Evolutionary conservation across 371 early-diverging fungal genomes (phyloP).

Genomic region (Mortierella sp.): DNA sequence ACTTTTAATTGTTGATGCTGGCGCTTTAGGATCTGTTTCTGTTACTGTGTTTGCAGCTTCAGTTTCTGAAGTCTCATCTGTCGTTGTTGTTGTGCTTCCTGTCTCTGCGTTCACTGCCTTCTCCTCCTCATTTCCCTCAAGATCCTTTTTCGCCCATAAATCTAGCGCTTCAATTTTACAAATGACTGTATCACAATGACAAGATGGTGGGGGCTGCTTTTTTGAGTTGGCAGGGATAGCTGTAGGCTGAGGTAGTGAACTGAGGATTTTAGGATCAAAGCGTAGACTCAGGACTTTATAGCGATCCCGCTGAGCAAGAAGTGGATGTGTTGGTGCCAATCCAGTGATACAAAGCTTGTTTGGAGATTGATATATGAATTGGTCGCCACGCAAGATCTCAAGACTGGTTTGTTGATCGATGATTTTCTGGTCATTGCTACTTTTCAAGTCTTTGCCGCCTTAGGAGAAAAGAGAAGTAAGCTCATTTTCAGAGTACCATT

Average conservation of each 20-base stretch:
- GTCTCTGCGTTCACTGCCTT: neutral
- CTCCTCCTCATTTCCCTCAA: neutral
- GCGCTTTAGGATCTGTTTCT: neutral
- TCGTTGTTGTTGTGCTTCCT: slow-evolving; percentile 5
- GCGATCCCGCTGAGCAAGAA: slow-evolving; percentile 30
- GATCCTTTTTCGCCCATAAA: slow-evolving; percentile 2
- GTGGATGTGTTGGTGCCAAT: slow-evolving; percentile 44
- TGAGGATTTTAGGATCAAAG: slow-evolving; percentile 30
- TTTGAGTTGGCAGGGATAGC: slow-evolving; percentile 39
- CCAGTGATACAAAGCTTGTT: slow-evolving; percentile 52
- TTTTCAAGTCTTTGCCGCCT: slow-evolving; percentile 21
- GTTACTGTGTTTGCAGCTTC: too few species aligned
- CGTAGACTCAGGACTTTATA: slow-evolving; percentile 37
- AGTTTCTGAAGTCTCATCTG: too few species aligned
- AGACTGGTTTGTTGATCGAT: slow-evolving; percentile 32
- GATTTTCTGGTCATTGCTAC: slow-evolving; percentile 8
- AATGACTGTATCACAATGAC: slow-evolving; percentile 34
- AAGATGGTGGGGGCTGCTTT: slow-evolving; percentile 41
- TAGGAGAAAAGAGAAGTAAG: neutral
- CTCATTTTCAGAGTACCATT: neutral
- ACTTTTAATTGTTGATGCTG: neutral
- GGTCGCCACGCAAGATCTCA: slow-evolving; percentile 42
- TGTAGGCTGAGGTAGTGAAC: slow-evolving; percentile 38
- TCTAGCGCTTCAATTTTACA: slow-evolving; percentile 43
- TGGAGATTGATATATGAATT: slow-evolving; percentile 52